Evolutionary conservation across 2,329 filamentous ascomycete species (phyloP), one percentile per base, ranked within the genome.

Genomic region (Monosporascus sp.): DNA sequence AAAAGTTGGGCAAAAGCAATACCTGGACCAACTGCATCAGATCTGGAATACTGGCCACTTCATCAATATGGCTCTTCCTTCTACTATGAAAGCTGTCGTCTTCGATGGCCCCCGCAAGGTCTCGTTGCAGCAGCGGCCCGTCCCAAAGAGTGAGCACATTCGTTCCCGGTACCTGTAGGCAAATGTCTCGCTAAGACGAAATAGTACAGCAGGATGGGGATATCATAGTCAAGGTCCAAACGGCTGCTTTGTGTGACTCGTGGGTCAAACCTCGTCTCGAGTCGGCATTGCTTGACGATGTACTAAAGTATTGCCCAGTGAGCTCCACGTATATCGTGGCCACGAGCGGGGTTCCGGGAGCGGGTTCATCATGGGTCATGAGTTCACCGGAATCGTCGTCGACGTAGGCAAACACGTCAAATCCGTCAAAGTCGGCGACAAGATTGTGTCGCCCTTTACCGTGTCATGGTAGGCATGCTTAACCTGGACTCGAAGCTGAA

Each of bases 191-290:
- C 60, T 57, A 52, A 65, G 54, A 61, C 49, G 34, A 43, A n/a
- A 49, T 50, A 82, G 78, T 96, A 58, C 77, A 86, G 62, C 78
- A 89, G 55, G 78, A 83, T 6, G 81, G 79, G 53, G 92, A 96
- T 68, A 82, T 93, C 54, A 85, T 96, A 60, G 83, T 96, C 65
- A 92, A 90, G 69, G 90, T 96, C 20, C 80, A 84, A 56, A 88
- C 89, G 62, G 89, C 91, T 26, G 92, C 90, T 17, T 79, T 97
- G 34, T 97, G 92, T 69, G 92, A 92, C 67, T 93, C 88, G 90
- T 92, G 74, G 66, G 83, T 76, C 55, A 40, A 14, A 5, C 8
- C 46, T 40, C 31, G 31, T 48, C 16, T 45, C 52, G 34, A 20
- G 47, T 45, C 47, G 40, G 27, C 48, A 47, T 55, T n/a, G 40